Base-by-base conservation (phyloP, 345 rosid genomes). In the Iberis pinnata region DNA sequence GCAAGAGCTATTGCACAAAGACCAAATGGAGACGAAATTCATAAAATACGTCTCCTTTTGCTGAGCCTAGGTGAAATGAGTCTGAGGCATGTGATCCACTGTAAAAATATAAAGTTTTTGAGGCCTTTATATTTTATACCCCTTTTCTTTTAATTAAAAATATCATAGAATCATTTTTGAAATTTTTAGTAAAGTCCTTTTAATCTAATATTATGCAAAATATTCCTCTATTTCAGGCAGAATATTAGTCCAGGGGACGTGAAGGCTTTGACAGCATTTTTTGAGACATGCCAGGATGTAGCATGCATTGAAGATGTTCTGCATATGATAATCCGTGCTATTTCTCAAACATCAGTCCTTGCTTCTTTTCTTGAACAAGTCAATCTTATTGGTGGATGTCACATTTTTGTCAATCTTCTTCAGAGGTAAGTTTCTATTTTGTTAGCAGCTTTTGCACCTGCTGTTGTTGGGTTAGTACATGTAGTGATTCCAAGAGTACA, bases 21-120 rank as follows among this genome's bases (percentile, higher is more conserved):
- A 67, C 95, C 98, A 42, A 70, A 62, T 29, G 74, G 62, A 57
- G 96, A 90, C 17, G 98, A 86, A 76, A 79, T 82, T 60, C 95
- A 67, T 40, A 90, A 90, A 79, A 79, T 86, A 64, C 94, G 98
- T 75, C 96, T 90, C 76, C 82, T 90, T 62, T 72, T 84, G 52
- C 72, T 90, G 70, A 82, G 98, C 70, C 90, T 86, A 68, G 96
- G 95, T 61, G 98, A 90, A 78, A 86, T 90, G 98, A 79, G 96
- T 72, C 84, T 90, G 63, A 80, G 89, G 98, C 89, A 83, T 73
- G 69, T 64, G 56, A 56, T 53, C 70, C 61, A 43, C 70, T 45
- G 54, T 63, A 25, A 49, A 46, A 64, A 17, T 60, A 18, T 9
- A n/a, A n/a, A 50, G 29, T 27, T 44, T 54, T 46, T 51, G 5